phyloP scores from a whole-genome alignment of 306 rosid species.

The Quercus robur region DNA sequence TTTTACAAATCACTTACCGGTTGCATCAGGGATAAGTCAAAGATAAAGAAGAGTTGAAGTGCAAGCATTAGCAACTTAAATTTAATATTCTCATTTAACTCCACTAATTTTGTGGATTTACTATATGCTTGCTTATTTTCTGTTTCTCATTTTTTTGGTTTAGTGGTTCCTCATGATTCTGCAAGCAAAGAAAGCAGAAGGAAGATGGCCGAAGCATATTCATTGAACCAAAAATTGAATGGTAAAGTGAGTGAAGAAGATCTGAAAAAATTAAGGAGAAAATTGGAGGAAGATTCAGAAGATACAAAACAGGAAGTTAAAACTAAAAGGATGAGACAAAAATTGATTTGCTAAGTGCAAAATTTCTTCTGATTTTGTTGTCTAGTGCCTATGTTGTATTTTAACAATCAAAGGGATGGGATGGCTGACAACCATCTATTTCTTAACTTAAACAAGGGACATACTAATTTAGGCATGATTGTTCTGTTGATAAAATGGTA shows the following conservation, averaged over 20 bases:
- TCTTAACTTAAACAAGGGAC: too few species aligned
- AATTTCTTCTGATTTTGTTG: not conserved
- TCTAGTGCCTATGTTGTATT: not conserved
- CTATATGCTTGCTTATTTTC: slow-evolving; percentile 8
- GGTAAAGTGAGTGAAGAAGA: slow-evolving; percentile 65
- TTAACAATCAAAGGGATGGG: too few species aligned
- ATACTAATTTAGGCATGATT: too few species aligned
- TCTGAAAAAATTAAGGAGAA: slow-evolving; percentile 48
- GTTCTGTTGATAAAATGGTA: too few species aligned
- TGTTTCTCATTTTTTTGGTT: slow-evolving; percentile 12
- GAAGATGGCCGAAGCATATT: slow-evolving; percentile 75
- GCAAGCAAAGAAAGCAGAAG: slow-evolving; percentile 82
- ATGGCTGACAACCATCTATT: too few species aligned
- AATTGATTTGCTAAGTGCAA: slow-evolving; percentile 30
- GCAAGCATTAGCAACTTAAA: not conserved
- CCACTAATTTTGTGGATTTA: not conserved
- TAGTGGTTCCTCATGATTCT: slow-evolving; percentile 85
- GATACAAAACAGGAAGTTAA: slow-evolving; percentile 30
- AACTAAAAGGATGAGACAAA: slow-evolving; percentile 48
- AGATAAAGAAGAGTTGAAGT: not conserved
- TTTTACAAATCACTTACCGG: not conserved
- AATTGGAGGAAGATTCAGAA: slow-evolving; percentile 42
- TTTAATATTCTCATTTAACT: not conserved
- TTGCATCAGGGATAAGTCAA: not conserved
- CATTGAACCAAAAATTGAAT: slow-evolving; percentile 61